Percentiles rank a stretch among this genome's conserved stretches.
Conservation (phyloP, 163 green algal species). For the Volvox carteri region DNA sequence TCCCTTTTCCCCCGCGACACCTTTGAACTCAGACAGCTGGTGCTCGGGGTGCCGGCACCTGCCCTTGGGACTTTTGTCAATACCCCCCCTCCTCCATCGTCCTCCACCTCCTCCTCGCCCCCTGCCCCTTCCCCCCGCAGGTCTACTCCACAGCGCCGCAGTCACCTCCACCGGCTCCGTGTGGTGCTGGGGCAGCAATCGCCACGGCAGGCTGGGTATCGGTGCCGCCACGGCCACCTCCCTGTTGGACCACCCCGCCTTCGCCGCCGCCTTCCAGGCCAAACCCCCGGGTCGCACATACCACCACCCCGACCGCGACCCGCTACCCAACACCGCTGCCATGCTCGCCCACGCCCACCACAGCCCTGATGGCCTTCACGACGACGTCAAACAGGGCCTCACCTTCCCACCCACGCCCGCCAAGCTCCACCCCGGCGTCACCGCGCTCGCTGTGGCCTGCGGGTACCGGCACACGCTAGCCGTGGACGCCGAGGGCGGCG, state of each 20-base stretch:
- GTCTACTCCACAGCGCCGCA: slow-evolving; percentile 54
- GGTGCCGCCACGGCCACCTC: background rate
- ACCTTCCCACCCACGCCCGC: slow-evolving; percentile 31
- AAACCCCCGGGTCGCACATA: background rate
- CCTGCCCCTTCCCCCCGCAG: no score
- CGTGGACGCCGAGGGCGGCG: slow-evolving; percentile 46
- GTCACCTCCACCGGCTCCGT: slow-evolving; percentile 56
- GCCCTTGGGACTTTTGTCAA: no score
- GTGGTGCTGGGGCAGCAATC: slow-evolving; percentile 59
- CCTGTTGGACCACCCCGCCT: background rate
- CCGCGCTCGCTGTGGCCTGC: slow-evolving; percentile 34
- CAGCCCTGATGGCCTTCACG: slow-evolving; percentile 19
- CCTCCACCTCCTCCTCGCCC: no score
- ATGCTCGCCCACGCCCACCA: slow-evolving; percentile 37
- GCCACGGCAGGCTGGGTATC: slow-evolving; percentile 54
- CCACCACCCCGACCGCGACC: background rate
- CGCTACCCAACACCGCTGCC: slow-evolving; percentile 28
- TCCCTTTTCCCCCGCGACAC: no score
- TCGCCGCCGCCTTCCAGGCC: no score
- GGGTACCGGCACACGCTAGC: slow-evolving; percentile 63
- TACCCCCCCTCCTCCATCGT: no score
- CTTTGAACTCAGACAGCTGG: no score
- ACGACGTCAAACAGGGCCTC: slow-evolving; percentile 38
- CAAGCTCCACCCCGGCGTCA: background rate
- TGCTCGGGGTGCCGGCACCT: no score